Conservation (phyloP, 345 rosid genomes). For the Excoecaria cochinchinensis region DNA sequence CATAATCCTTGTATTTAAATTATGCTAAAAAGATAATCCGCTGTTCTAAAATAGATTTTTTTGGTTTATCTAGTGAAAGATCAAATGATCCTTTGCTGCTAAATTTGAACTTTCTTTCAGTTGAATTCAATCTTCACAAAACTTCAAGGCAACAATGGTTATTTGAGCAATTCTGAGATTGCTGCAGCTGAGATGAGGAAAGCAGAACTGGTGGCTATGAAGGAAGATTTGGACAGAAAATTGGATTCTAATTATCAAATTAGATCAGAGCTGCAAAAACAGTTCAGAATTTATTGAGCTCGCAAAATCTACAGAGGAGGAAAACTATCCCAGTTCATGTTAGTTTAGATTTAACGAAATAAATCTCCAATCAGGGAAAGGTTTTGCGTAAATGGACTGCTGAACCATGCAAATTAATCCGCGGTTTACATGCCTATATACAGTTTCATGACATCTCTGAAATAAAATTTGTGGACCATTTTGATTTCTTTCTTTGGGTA, state of each 20-base stretch:
- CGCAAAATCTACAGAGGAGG: conserved; percentile 12
- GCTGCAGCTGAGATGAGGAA: conserved; percentile 44
- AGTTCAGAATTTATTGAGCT: conserved; percentile 18
- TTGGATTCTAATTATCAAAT: conserved; percentile 31
- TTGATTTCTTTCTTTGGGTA: too few relatives aligned
- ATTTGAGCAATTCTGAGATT: conserved; percentile 30
- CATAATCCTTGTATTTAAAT: not conserved
- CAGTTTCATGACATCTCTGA: not conserved
- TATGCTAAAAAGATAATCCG: not conserved
- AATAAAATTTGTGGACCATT: too few relatives aligned
- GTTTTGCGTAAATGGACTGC: not conserved
- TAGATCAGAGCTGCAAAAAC: conserved; percentile 37
- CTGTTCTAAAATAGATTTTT: not conserved
- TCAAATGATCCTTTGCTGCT: not conserved
- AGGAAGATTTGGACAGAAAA: conserved; percentile 27
- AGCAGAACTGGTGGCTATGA: conserved; percentile 32
- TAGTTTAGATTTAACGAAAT: not conserved
- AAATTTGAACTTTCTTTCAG: conserved; percentile 17
- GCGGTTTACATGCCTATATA: not conserved
- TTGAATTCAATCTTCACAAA: conserved; percentile 27
- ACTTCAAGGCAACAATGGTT: conserved; percentile 42
- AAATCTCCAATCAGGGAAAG: not conserved
- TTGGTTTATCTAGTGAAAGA: not conserved
- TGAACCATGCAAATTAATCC: not conserved
- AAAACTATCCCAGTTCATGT: not conserved